Conservation (phyloP, 2,329 filamentous ascomycete genomes). For the Diaporthe sp. region DNA sequence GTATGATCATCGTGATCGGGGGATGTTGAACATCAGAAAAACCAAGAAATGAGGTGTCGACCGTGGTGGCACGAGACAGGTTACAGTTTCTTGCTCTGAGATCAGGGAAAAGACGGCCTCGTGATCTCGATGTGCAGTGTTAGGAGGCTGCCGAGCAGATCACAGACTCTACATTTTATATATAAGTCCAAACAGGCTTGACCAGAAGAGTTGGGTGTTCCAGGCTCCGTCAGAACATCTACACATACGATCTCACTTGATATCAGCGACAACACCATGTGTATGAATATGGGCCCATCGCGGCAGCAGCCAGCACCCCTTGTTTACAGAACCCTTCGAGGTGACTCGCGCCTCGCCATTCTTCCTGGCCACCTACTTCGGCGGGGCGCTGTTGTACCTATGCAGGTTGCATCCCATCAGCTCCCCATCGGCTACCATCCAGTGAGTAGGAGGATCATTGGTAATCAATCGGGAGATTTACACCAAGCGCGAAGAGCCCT, state of each 20-base stretch:
- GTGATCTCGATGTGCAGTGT: neutral
- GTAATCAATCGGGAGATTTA: constrained; percentile 11
- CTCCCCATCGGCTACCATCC: constrained; percentile 17
- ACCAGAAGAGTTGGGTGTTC: too few relatives aligned
- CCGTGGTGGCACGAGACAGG: neutral
- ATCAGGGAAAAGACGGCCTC: neutral
- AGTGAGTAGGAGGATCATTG: constrained; percentile 14
- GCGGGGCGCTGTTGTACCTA: constrained; percentile 16
- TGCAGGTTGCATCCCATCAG: constrained; percentile 9
- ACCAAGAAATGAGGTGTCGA: neutral
- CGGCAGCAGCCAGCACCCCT: neutral
- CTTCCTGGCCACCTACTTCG: neutral
- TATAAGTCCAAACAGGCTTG: neutral
- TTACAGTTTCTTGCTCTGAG: neutral
- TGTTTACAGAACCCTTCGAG: neutral
- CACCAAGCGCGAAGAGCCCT: neutral
- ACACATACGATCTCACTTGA: neutral
- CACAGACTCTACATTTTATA: accelerated
- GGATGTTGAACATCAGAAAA: neutral
- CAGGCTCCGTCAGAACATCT: neutral
- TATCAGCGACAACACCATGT: neutral
- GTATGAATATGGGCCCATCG: constrained; percentile 10
- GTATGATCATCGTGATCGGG: neutral
- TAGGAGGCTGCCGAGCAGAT: neutral
- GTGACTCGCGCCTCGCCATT: neutral